Conservation (phyloP, 1,139 yeast genomes). For the Lodderomyces elongisporus region DNA sequence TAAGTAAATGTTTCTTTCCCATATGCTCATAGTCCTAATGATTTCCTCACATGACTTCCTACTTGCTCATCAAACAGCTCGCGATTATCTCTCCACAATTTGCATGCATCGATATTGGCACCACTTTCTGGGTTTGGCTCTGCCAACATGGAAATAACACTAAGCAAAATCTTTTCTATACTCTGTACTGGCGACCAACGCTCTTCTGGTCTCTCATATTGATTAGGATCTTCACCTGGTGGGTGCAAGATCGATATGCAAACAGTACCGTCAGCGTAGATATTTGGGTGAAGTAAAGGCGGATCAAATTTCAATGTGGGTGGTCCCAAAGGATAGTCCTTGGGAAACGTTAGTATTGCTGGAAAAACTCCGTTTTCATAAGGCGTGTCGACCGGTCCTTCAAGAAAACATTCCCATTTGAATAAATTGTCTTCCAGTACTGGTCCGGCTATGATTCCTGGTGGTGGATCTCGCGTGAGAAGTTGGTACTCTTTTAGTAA, state of each 20-base stretch:
- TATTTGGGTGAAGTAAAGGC: constrained; percentile 85
- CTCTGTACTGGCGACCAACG: constrained; percentile 98
- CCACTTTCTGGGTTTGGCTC: constrained; percentile 97
- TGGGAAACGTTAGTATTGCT: constrained; percentile 77
- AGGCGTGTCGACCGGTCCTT: constrained; percentile 91
- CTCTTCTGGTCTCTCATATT: constrained; percentile 91
- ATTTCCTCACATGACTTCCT: constrained; percentile 55
- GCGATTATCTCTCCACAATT: constrained; percentile 85
- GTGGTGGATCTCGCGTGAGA: constrained; percentile 80
- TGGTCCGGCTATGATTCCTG: constrained; percentile 95
- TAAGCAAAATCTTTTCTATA: constrained; percentile 85
- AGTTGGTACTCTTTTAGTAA: constrained; percentile 86
- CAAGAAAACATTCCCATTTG: constrained; percentile 85
- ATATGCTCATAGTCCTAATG: constrained; percentile 50
- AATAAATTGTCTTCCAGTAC: constrained; percentile 74
- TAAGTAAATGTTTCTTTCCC: too few relatives aligned
- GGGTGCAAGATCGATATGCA: constrained; percentile 93
- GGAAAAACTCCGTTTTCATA: constrained; percentile 93
- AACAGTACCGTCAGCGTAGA: constrained; percentile 90
- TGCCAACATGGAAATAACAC: constrained; percentile 94
- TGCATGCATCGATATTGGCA: constrained; percentile 95
- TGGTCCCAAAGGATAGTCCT: constrained; percentile 89
- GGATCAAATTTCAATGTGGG: constrained; percentile 82
- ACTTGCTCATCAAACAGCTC: constrained; percentile 63
- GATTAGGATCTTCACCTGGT: constrained; percentile 96